Evolutionary conservation across 305 asterid species (phyloP).

Genomic region (Fraxinus ornus): DNA sequence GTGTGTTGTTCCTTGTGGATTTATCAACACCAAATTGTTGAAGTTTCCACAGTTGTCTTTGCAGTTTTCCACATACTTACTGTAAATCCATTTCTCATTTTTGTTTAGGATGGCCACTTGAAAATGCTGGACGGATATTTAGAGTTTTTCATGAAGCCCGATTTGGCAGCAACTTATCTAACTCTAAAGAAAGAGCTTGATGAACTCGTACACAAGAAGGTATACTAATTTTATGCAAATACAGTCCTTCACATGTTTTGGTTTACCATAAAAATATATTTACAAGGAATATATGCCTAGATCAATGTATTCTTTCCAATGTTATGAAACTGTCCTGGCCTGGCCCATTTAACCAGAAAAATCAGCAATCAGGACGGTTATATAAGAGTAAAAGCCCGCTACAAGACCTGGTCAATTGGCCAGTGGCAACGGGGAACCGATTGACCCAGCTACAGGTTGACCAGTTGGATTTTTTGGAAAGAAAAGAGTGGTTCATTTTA

Average conservation of each 20-base stretch:
- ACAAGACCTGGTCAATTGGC: background rate
- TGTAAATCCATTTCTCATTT: constrained; percentile 20
- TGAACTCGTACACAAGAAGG: constrained; percentile 77
- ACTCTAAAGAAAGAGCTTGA: constrained; percentile 72
- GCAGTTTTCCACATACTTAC: constrained; percentile 21
- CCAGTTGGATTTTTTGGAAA: background rate
- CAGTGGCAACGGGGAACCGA: background rate
- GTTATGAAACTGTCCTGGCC: background rate
- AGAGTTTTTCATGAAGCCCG: constrained; percentile 84
- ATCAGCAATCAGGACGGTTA: background rate
- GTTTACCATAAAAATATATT: background rate
- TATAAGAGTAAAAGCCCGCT: background rate
- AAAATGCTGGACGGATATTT: constrained; percentile 91
- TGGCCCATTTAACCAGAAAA: background rate
- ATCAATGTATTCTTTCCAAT: background rate
- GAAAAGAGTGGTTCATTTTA: background rate
- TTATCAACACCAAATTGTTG: constrained; percentile 16
- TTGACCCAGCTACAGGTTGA: background rate
- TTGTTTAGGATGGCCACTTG: constrained; percentile 76
- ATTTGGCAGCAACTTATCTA: constrained; percentile 61
- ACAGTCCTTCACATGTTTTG: background rate
- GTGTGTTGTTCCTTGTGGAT: constrained; percentile 29
- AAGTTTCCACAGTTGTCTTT: constrained; percentile 1
- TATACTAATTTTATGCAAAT: constrained; percentile 20
- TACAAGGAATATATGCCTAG: background rate